phyloP scores from a whole-genome alignment of 768 basidiomycete species.

The Panaeolus cyanescens region DNA sequence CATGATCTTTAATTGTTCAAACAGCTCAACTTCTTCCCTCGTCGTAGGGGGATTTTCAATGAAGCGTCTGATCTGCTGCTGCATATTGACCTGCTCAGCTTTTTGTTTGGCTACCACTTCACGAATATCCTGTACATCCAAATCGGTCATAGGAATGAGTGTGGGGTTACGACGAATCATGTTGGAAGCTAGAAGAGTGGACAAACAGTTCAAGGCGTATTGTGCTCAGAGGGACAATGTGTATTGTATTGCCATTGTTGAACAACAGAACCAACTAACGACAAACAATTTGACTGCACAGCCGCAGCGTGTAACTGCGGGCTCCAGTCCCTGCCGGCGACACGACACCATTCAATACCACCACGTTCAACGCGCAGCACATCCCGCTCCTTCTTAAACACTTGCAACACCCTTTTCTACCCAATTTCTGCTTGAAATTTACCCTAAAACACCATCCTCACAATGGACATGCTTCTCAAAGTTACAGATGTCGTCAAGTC shows the following conservation, averaged over 20 bases:
- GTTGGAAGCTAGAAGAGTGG: constrained; percentile 7
- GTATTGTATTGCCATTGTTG: constrained; percentile 10
- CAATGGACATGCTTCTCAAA: constrained; percentile 70
- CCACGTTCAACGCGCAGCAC: constrained; percentile 1
- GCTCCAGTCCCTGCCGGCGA: constrained; percentile 6
- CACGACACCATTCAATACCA: constrained; percentile 1
- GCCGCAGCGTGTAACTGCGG: constrained; percentile 20
- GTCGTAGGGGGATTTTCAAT: constrained; percentile 37
- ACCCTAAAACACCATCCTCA: background rate
- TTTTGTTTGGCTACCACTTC: constrained; percentile 56
- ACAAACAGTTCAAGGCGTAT: no score
- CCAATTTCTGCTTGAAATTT: background rate
- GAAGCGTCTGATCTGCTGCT: constrained; percentile 44
- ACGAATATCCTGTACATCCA: constrained; percentile 79
- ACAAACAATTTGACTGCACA: constrained; percentile 17
- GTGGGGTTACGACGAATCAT: constrained; percentile 84
- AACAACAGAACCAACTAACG: constrained; percentile 13
- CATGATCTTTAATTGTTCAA: constrained; percentile 20
- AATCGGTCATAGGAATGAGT: constrained; percentile 72
- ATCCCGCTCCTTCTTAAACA: constrained; percentile 12
- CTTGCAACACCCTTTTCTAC: background rate
- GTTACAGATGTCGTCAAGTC: constrained; percentile 69
- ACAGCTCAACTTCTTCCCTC: constrained; percentile 31
- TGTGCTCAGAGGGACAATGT: constrained; percentile 4
- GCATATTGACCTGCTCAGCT: constrained; percentile 38